These are phyloP conservation scores for Metarhizium humberi DNA, from an alignment of 2,329 filamentous ascomycete genomes.

Conservation along the genomic window DNA sequence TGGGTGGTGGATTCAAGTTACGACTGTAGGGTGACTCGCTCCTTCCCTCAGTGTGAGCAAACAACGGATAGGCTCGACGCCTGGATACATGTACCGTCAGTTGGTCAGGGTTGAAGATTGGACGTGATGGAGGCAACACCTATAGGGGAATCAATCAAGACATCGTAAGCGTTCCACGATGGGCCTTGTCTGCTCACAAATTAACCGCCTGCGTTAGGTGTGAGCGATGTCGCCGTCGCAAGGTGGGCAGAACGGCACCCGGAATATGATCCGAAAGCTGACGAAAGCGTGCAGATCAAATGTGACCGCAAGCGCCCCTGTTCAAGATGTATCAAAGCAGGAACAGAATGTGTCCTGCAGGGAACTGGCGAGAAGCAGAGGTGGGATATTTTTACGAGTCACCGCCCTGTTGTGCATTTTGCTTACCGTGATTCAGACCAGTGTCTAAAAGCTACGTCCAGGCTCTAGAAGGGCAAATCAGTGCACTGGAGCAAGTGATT, in stretches of 20 bases:
- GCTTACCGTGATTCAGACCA: constrained; percentile 21
- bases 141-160: constrained; percentile 25
- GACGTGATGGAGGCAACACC: constrained; percentile 21
- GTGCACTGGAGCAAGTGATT: constrained; percentile 35
- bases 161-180: constrained; percentile 19
- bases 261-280: background rate
- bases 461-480: constrained; percentile 36
- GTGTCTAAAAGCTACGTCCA: constrained; percentile 36
- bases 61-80: no score
- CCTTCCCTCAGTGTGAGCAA: no score
- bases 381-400: constrained; percentile 12
- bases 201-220: constrained; percentile 21
- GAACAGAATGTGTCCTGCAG: constrained; percentile 28
- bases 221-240: constrained; percentile 33
- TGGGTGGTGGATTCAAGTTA: no score
- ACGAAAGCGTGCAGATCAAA: constrained; percentile 30
- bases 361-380: constrained; percentile 33
- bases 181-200: background rate
- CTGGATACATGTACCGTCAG: no score
- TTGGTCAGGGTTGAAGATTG: background rate
- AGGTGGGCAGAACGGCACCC: constrained; percentile 18
- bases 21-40: no score
- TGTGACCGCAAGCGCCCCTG: constrained; percentile 43
- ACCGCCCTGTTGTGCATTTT: background rate
- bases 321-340: constrained; percentile 34